These are phyloP conservation scores for Mortierella sp. DNA, from an alignment of 371 early-diverging fungal species.

Conservation along the genomic window DNA sequence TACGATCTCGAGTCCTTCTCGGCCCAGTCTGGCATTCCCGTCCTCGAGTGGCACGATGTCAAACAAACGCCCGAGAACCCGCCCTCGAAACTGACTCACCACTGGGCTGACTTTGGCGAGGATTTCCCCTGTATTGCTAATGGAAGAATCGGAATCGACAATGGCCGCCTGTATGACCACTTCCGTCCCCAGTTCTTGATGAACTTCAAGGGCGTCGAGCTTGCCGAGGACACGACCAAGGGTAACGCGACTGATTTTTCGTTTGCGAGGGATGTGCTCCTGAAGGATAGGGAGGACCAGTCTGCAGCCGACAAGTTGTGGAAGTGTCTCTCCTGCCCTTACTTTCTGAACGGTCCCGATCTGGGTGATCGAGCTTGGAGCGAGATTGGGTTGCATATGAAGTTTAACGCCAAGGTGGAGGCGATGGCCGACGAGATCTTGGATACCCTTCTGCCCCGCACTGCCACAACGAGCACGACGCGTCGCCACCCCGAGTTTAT, in stretches of 20 bases:
- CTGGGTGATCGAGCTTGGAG: slow-evolving; percentile 27
- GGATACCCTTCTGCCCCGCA: slow-evolving; percentile 20
- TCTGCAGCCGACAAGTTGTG: slow-evolving; percentile 16
- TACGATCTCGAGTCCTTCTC: slow-evolving; percentile 39
- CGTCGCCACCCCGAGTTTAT: slow-evolving; percentile 51
- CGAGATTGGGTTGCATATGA: slow-evolving; percentile 40
- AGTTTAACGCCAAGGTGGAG: slow-evolving; percentile 32
- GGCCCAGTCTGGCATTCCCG: slow-evolving; percentile 23
- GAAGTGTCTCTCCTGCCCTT: slow-evolving; percentile 48
- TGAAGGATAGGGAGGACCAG: slow-evolving; percentile 18
- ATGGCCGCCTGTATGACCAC: slow-evolving; percentile 45
- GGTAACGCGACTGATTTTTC: slow-evolving; percentile 24
- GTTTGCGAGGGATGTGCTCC: slow-evolving; percentile 32
- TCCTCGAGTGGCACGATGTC: slow-evolving; percentile 50
- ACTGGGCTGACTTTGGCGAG: slow-evolving; percentile 34
- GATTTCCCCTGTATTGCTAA: slow-evolving; percentile 44
- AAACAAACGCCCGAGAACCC: slow-evolving; percentile 40
- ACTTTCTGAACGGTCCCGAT: slow-evolving; percentile 26
- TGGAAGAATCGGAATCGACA: slow-evolving; percentile 30
- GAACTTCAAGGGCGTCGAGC: slow-evolving; percentile 24
- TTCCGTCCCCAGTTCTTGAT: slow-evolving; percentile 48
- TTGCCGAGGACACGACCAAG: slow-evolving; percentile 11
- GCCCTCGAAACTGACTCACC: background rate
- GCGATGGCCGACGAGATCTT: slow-evolving; percentile 39
- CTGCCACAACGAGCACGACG: background rate